phyloP scores from a whole-genome alignment of 192 early-diverging fungal genomes.

The Coemansia sp. region DNA sequence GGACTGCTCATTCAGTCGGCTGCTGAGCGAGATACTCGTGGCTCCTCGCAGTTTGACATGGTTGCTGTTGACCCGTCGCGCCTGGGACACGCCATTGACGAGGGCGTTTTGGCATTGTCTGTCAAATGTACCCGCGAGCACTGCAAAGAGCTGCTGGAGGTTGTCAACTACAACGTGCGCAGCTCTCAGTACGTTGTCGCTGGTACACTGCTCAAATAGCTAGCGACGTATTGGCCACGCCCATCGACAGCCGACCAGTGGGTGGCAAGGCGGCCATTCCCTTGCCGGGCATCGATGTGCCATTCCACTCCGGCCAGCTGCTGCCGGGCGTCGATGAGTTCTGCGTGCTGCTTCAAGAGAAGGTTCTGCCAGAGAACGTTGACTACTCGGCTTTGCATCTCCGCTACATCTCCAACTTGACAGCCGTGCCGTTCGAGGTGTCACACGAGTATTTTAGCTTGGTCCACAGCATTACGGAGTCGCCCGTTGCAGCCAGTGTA shows the following conservation, averaged over 20 bases:
- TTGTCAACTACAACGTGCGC: slow-evolving; percentile 95
- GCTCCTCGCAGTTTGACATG: slow-evolving; percentile 91
- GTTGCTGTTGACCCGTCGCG: slow-evolving; percentile 86
- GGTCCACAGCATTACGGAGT: slow-evolving; percentile 67
- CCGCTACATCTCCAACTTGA: slow-evolving; percentile 94
- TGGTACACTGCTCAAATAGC: slow-evolving; percentile 73
- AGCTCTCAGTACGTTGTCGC: slow-evolving; percentile 92
- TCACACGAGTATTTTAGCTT: slow-evolving; percentile 71
- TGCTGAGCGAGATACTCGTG: slow-evolving; percentile 71
- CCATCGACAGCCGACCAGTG: slow-evolving; percentile 61
- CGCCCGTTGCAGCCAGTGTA: slow-evolving; percentile 61
- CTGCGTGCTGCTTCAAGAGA: slow-evolving; percentile 76
- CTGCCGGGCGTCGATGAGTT: slow-evolving; percentile 77
- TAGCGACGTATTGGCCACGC: slow-evolving; percentile 58
- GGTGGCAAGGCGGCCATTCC: slow-evolving; percentile 89
- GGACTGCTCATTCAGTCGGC: slow-evolving; percentile 96
- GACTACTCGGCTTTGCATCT: slow-evolving; percentile 62
- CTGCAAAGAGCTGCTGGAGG: slow-evolving; percentile 70
- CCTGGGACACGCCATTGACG: slow-evolving; percentile 70
- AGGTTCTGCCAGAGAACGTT: slow-evolving; percentile 66
- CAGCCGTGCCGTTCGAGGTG: slow-evolving; percentile 82
- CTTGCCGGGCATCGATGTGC: slow-evolving; percentile 86
- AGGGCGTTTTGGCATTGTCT: slow-evolving; percentile 64
- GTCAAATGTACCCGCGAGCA: slow-evolving; percentile 72
- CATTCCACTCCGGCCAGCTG: slow-evolving; percentile 85